A percentile compares a stretch with the other conserved stretches of the same genome.
Conservation (phyloP, 2,329 filamentous ascomycete genomes). For the Xylaria sp. region DNA sequence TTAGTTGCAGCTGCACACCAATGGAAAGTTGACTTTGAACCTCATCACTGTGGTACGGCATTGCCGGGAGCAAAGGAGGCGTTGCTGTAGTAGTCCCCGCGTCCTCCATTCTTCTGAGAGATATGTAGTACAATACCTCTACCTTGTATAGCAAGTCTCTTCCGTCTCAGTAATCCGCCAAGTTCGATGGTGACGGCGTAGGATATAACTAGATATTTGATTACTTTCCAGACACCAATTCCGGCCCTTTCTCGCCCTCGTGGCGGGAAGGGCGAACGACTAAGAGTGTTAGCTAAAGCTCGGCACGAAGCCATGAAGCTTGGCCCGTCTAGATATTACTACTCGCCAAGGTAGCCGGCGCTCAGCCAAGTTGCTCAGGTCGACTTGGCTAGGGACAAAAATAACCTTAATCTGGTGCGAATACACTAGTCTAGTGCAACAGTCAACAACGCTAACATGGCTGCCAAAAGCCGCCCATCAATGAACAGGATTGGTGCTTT, state of each 20-base stretch:
- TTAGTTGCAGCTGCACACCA: slow-evolving; percentile 7
- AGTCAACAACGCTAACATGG: slow-evolving; percentile 10
- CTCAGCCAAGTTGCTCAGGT: slow-evolving; percentile 13
- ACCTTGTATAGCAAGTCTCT: background rate
- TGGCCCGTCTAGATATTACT: slow-evolving; percentile 38
- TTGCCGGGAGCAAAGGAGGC: background rate
- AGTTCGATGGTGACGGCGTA: slow-evolving; percentile 15
- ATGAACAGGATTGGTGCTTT: slow-evolving; percentile 28
- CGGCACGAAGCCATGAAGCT: slow-evolving; percentile 35
- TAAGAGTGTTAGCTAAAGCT: slow-evolving; percentile 30
- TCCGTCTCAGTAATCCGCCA: slow-evolving; percentile 34
- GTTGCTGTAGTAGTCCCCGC: background rate
- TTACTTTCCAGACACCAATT: slow-evolving; percentile 19
- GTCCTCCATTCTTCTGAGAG: slow-evolving; percentile 2
- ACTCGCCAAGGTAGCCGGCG: slow-evolving; percentile 32
- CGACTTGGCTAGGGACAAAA: slow-evolving; percentile 24
- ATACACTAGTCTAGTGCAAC: background rate
- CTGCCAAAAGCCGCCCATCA: slow-evolving; percentile 7
- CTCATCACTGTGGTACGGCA: background rate
- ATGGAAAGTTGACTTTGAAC: background rate
- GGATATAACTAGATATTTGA: slow-evolving; percentile 27
- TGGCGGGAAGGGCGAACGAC: slow-evolving; percentile 20
- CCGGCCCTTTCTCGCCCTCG: slow-evolving; percentile 29
- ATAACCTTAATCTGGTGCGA: slow-evolving; percentile 31
- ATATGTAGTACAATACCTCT: background rate